Base-by-base conservation (phyloP, 1,284 basidiomycete species). In the Puccinia polysora region DNA sequence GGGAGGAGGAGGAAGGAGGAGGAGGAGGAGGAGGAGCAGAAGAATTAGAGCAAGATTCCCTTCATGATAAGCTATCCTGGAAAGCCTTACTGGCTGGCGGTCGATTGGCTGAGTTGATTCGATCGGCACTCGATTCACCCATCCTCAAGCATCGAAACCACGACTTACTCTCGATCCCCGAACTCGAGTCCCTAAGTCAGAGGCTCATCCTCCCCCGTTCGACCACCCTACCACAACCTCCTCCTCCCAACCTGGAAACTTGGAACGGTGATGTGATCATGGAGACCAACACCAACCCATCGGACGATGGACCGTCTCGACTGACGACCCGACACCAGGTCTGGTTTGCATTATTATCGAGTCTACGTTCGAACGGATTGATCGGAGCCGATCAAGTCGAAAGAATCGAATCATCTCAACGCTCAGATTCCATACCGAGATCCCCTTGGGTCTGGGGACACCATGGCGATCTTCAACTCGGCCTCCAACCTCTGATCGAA, bases 61-160 rank as follows among this genome's bases (percentile, higher is more conserved):
- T 36, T 20, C 34, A 59, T 70, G 67, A 70, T 45, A 70, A 70
- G 34, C 25, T 70, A 15, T 50, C 43, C 18, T 70, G 68, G 68
- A 62, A 52, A 23, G 68, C 68, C 10, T 30, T 70, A 8, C 34
- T 70, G 3, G 68, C 40, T 0, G 68, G 68, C 28, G 68, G 68
- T 4, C 43, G 68, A 62, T 10, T 70, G 12, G 58, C 58, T 0
- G 68, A 70, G 25, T 40, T 70, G 5, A 62, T 70, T 52, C 45
- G 58, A 14, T 49, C 58, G 12, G 58, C 68, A 6, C 8, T 70
- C 20, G 15, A 50, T 8, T 36, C 52, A 6, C 23, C n/a, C 32
- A 32, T 52, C 15, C 18, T 53, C 7, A 67, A 53, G 12, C 1
- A 43, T 25, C n/a, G 36, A 8, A 20, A 59, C 18, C 20, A 47